A percentile compares a stretch with the other conserved stretches of the same genome.
Evolutionary conservation across 192 early-diverging fungal genomes (phyloP).

Genomic region (Diversispora eburnea): DNA sequence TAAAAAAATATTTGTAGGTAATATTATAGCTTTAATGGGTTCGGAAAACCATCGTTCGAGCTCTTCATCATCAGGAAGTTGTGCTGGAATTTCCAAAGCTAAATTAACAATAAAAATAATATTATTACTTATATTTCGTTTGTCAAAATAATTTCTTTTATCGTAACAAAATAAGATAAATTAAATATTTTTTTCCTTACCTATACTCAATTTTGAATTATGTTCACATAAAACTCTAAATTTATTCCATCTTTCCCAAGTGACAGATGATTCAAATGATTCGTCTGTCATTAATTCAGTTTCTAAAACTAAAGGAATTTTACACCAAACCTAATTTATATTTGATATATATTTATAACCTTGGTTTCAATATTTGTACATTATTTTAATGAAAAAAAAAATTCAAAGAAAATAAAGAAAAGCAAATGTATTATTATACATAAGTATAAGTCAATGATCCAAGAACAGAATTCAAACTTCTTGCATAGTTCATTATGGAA

Average conservation of each 20-base stretch:
- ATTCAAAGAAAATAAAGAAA: slow-evolving; percentile 34
- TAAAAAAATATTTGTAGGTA: slow-evolving; percentile 72
- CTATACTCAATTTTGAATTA: slow-evolving; percentile 59
- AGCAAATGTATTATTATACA: not conserved
- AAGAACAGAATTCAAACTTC: slow-evolving; percentile 30
- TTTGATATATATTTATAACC: no score
- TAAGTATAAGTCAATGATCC: not conserved
- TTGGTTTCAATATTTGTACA: not conserved
- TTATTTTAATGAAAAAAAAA: slow-evolving; percentile 32
- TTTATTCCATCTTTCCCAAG: slow-evolving; percentile 79
- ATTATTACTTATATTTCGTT: no score
- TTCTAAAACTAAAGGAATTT: slow-evolving; percentile 42
- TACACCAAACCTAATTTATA: slow-evolving; percentile 43
- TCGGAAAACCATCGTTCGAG: slow-evolving; percentile 80
- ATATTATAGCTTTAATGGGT: slow-evolving; percentile 72
- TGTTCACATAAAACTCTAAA: slow-evolving; percentile 70
- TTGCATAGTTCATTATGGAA: slow-evolving; percentile 54
- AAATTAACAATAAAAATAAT: not conserved
- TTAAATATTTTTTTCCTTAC: slow-evolving; percentile 24
- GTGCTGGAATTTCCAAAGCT: slow-evolving; percentile 55
- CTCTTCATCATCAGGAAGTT: slow-evolving; percentile 46
- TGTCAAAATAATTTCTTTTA: slow-evolving; percentile 18
- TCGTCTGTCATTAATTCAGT: slow-evolving; percentile 10
- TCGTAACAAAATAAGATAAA: not conserved
- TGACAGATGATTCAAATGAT: slow-evolving; percentile 31